phyloP scores from a whole-genome alignment of 192 early-diverging fungal species.

The Umbelopsis ramanniana region DNA sequence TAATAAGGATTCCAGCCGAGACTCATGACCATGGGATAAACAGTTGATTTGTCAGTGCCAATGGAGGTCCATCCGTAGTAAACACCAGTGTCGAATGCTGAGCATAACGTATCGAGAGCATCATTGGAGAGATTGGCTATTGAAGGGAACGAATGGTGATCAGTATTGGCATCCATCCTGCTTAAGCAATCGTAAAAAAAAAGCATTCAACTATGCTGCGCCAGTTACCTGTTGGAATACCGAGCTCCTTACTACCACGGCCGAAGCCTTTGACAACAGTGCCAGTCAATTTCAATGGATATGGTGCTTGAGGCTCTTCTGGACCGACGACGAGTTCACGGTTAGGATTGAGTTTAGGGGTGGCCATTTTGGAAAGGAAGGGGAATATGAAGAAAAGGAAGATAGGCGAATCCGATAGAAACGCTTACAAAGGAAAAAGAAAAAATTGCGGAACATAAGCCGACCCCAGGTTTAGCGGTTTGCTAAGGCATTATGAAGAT shows the following conservation, averaged over 20 bases:
- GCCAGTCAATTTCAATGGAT: constrained; percentile 80
- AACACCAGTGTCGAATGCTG: constrained; percentile 81
- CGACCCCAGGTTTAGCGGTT: neutral
- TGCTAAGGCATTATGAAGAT: neutral
- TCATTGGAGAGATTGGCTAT: constrained; percentile 89
- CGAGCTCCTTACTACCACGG: constrained; percentile 94
- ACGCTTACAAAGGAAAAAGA: neutral
- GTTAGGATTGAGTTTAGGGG: constrained; percentile 33
- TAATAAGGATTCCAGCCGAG: constrained; percentile 99
- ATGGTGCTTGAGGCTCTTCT: constrained; percentile 65
- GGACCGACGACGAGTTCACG: constrained; percentile 71
- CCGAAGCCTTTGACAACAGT: constrained; percentile 90
- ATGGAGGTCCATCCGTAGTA: constrained; percentile 96
- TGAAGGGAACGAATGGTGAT: neutral
- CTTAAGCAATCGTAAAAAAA: too few relatives aligned
- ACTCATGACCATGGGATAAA: constrained; percentile 98
- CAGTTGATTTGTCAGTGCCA: constrained; percentile 47
- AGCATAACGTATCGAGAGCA: constrained; percentile 66
- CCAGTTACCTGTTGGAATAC: constrained; percentile 90
- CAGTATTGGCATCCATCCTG: neutral
- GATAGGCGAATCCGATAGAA: neutral
- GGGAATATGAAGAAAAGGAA: neutral
- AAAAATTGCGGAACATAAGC: neutral
- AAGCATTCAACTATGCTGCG: neutral
- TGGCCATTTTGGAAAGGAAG: neutral